phyloP scores from a whole-genome alignment of 2,329 filamentous ascomycete species.

The Exserohilum rostratum region DNA sequence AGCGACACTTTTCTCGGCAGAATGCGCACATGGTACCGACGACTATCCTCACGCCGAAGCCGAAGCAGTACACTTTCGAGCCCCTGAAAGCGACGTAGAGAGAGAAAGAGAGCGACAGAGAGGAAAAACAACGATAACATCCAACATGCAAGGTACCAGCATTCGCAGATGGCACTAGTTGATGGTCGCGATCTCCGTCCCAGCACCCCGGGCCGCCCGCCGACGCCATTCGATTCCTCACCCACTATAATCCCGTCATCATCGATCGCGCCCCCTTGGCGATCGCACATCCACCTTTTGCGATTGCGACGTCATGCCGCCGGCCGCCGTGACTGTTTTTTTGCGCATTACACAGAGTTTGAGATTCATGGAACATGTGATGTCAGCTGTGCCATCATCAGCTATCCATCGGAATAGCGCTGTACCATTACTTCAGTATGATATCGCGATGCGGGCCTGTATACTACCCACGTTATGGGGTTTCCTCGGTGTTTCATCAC shows the following conservation, averaged over 20 bases:
- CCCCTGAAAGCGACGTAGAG: no score
- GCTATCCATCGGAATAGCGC: no score
- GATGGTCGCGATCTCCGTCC: slow-evolving; percentile 8
- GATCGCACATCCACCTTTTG: slow-evolving; percentile 52
- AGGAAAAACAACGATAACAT: neutral
- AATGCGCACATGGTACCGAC: slow-evolving; percentile 10
- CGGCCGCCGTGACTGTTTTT: neutral
- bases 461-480: no score
- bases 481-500: no score
- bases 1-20: slow-evolving; percentile 1
- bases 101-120: no score
- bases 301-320: neutral
- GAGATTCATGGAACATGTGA: no score
- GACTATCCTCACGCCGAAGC: slow-evolving; percentile 6
- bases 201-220: slow-evolving; percentile 51
- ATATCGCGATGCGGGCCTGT: no score
- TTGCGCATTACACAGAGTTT: no score
- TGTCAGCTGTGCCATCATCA: no score
- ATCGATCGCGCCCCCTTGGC: slow-evolving; percentile 54
- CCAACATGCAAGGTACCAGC: slow-evolving; percentile 16
- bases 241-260: slow-evolving; percentile 56
- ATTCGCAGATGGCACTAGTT: slow-evolving; percentile 9
- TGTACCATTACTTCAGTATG: no score
- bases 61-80: slow-evolving; percentile 5
- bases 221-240: slow-evolving; percentile 54